Percentiles rank a stretch among this genome's conserved stretches.
phyloP scores from a whole-genome alignment of 345 rosid species.

The Trapa incisa region DNA sequence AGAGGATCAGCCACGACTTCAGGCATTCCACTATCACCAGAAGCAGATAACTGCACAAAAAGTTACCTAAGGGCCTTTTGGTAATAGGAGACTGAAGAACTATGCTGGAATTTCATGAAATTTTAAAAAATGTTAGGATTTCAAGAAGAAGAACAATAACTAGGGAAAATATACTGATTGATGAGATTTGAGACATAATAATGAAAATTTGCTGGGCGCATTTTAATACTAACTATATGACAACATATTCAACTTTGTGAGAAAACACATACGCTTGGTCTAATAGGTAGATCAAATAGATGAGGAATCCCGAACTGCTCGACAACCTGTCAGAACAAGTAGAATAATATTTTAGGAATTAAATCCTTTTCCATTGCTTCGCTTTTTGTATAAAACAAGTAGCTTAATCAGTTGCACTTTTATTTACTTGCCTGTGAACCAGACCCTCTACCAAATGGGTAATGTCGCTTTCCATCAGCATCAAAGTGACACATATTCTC shows the following conservation, averaged over 20 bases:
- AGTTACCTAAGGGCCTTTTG: background rate
- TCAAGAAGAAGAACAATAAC: no score
- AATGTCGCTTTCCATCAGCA: constrained; percentile 88
- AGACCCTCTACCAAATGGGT: constrained; percentile 96
- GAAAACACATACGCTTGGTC: constrained; percentile 51
- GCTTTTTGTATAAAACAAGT: background rate
- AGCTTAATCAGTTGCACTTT: background rate
- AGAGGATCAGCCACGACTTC: constrained; percentile 86
- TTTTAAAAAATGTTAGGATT: no score
- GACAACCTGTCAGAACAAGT: constrained; percentile 44
- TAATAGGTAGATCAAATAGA: constrained; percentile 90
- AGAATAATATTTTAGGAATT: background rate
- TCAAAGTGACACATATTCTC: constrained; percentile 98
- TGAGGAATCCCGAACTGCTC: constrained; percentile 96
- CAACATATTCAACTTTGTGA: background rate
- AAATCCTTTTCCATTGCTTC: background rate
- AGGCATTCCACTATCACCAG: constrained; percentile 87
- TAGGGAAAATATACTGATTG: no score
- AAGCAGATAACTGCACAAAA: constrained; percentile 63
- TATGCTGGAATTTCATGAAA: no score
- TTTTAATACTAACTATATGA: background rate
- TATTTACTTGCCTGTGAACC: constrained; percentile 66
- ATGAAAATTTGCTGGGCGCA: background rate
- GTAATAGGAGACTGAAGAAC: no score
- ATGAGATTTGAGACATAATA: no score